A percentile compares a stretch with the other conserved stretches of the same genome.
These are phyloP conservation scores for Arthroderma sp. DNA, from an alignment of 2,329 filamentous ascomycete genomes.

Conservation along the genomic window DNA sequence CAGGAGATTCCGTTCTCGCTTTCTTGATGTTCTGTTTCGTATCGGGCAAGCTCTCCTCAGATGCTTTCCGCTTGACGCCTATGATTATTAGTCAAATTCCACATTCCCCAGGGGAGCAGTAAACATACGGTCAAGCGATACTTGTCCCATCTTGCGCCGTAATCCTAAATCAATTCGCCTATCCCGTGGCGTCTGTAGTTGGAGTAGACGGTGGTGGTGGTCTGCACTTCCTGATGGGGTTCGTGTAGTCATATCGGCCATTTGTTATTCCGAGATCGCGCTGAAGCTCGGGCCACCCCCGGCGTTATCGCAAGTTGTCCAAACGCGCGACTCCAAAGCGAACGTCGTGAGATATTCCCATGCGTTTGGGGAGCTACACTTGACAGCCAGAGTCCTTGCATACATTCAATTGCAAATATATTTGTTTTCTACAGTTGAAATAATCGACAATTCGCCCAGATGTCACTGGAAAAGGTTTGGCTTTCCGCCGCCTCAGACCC, in stretches of 20 bases:
- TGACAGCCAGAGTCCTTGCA: too few relatives aligned
- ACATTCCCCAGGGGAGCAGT: slow-evolving; percentile 5
- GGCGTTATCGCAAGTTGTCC: too few relatives aligned
- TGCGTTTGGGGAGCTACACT: too few relatives aligned
- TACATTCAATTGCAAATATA: neutral
- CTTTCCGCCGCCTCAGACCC: slow-evolving; percentile 79
- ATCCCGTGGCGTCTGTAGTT: too few relatives aligned
- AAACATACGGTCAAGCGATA: slow-evolving; percentile 22
- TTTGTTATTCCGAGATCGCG: too few relatives aligned
- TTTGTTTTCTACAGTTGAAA: neutral
- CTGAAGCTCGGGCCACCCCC: too few relatives aligned
- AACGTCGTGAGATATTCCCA: too few relatives aligned
- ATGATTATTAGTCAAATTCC: slow-evolving; percentile 1
- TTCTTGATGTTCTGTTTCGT: slow-evolving; percentile 34
- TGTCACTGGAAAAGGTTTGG: slow-evolving; percentile 79
- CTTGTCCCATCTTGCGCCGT: slow-evolving; percentile 14
- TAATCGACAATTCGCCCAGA: slow-evolving; percentile 17
- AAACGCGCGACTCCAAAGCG: too few relatives aligned
- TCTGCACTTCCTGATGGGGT: too few relatives aligned
- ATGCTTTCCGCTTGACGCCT: slow-evolving; percentile 37
- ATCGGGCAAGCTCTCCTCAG: slow-evolving; percentile 34
- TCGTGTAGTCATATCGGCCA: too few relatives aligned
- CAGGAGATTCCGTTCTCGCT: slow-evolving; percentile 35
- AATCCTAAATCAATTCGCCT: too few relatives aligned
- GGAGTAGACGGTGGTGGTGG: too few relatives aligned